Base-by-base conservation (phyloP, 148 eudicot genomes). In the Vaccinium myrtillus region DNA sequence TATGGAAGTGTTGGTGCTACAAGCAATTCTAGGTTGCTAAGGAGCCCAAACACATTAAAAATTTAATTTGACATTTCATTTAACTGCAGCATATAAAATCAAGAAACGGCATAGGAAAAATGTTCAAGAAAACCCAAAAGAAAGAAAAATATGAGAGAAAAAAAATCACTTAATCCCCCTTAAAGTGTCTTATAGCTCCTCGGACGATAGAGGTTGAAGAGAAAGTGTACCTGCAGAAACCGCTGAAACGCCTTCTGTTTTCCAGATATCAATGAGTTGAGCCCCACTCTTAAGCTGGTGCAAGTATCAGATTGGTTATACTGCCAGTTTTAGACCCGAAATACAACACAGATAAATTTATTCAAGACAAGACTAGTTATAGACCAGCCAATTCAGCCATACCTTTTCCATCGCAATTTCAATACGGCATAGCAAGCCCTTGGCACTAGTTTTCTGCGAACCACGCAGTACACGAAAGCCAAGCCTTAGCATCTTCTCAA, bases 361-460 rank as follows among this genome's bases (percentile, higher is more conserved):
- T 25, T 59, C n/a, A 23, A 83, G 53, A n/a, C 71, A 81, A 83
- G 18, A 75, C 77, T 30, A 63, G 9, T 61, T 79, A 46, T 70
- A 69, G 67, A 67, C 32, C 58, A 83, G 69, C 51, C 21, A 18
- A 18, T 80, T 73, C 50, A 82, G 82, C 77, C 87, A 86, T 92
- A 94, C 99, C 97, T 96, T 94, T 86, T 83, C 85, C 89, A 94
- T 82, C 76, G 89, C 92, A 48, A 86, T 50, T 58, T 92, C 86
- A 75, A 94, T 86, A 77, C 84, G 91, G 84, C 78, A 83, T 69
- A 92, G 86, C 87, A 96, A 83, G 75, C 80, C 81, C 85, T 90
- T 89, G 27, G 94, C 93, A 86, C 84, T 86, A 61, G 85, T 85
- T 88, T 85, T 96, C 85, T 83, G 84, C 18, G 99, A 92, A 65